Conservation (phyloP, 805 yeast genomes). For the Candida taoyuanica region DNA sequence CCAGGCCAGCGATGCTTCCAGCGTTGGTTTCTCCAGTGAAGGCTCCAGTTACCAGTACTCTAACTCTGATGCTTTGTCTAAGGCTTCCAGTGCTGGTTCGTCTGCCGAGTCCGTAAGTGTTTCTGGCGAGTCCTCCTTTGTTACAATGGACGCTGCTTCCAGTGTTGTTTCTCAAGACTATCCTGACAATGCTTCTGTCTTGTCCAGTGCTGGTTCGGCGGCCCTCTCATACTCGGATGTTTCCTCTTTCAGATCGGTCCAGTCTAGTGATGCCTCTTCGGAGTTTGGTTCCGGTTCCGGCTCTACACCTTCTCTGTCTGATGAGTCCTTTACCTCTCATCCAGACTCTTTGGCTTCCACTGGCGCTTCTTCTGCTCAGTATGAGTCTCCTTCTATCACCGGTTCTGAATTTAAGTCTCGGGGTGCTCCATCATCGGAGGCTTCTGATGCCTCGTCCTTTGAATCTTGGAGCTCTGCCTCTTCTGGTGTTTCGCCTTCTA, state of each 20-base stretch:
- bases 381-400: no score
- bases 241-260: no score
- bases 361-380: background rate
- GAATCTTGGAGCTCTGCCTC: background rate
- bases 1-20: background rate
- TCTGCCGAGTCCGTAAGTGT: background rate
- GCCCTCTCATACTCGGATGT: no score
- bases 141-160: no score
- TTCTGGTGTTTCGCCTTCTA: background rate
- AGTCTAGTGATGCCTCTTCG: no score
- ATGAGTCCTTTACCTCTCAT: background rate
- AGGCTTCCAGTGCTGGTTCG: background rate
- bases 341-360: background rate
- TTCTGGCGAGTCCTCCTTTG: slow-evolving; percentile 1
- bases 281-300: background rate
- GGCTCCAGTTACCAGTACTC: background rate
- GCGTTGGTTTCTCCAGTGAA: background rate
- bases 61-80: background rate
- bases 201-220: no score
- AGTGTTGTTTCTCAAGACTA: no score
- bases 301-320: background rate
- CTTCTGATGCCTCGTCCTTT: no score
- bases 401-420: no score
- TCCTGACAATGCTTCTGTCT: no score
- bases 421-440: no score